Evolutionary conservation across 257 asterid species (phyloP), one percentile per base, ranked within the genome.

Genomic region (Solanum pennellii): DNA sequence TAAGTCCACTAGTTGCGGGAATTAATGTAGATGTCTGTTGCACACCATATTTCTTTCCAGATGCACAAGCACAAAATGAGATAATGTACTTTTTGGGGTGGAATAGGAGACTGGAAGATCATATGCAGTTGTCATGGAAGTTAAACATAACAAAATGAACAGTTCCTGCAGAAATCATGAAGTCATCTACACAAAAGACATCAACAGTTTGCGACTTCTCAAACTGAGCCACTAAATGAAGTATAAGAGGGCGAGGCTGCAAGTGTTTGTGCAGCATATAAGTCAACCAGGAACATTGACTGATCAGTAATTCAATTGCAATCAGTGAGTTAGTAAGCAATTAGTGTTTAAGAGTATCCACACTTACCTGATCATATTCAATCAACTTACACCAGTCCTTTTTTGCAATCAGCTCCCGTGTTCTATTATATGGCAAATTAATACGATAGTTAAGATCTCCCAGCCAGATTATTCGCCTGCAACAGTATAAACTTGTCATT

Each of bases 381-480:
- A 88, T 86, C 89, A 97, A 89, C 90, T 90, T 91, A 86, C 95
- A 86, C 99, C 99, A 97, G 83, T 94, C 94, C 88, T 87, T 90
- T 79, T 88, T 92, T 45, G 94, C 92, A 62, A 97, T 93, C 47
- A 96, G 93, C 89, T 92, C 94, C 91, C 89, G 92, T 18, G 99
- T 93, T 85, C 80, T 91, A 84, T 93, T 95, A 91, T 96, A 95
- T 21, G 99, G 86, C 90, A 97, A 87, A 90, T 93, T 96, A 86
- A 97, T 91, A 77, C 99, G 98, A 86, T 96, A 96, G 86, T 97
- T 97, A 69, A 97, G 94, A 91, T 97, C 99, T 35, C 99, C 99
- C 15, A 97, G 89, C 98, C 99, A 96, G 88, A 97, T 94, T 80
- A 96, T 91, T 92, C 96, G 94, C 98, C 99, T 97, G 94, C 88